phyloP scores from a whole-genome alignment of 768 basidiomycete species.

The Amanita fuliginea region DNA sequence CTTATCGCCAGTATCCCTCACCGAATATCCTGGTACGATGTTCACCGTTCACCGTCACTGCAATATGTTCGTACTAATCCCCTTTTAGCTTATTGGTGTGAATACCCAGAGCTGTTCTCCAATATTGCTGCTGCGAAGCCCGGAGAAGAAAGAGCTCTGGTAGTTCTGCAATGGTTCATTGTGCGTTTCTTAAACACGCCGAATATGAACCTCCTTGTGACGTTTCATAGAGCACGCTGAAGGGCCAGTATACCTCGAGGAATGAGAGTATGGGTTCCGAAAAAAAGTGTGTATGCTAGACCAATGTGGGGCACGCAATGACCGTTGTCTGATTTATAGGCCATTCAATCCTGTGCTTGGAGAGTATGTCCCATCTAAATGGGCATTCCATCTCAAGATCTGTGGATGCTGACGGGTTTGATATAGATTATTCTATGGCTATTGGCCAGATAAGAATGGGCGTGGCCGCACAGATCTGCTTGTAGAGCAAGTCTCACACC shows the following conservation, averaged over 20 bases:
- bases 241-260: slow-evolving; percentile 89
- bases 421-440: slow-evolving; percentile 75
- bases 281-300: slow-evolving; percentile 59
- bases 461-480: slow-evolving; percentile 76
- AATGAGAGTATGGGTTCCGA: slow-evolving; percentile 96
- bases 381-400: not conserved
- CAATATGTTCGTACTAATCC: not conserved
- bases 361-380: slow-evolving; percentile 44
- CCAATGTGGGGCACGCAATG: not conserved
- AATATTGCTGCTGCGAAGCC: slow-evolving; percentile 70
- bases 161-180: slow-evolving; percentile 94
- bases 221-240: slow-evolving; percentile 66
- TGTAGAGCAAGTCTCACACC: slow-evolving; percentile 96
- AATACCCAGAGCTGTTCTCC: slow-evolving; percentile 83
- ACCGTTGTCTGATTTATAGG: slow-evolving; percentile 25
- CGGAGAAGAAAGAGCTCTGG: slow-evolving; percentile 62
- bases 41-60: slow-evolving; percentile 1
- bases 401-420: not conserved
- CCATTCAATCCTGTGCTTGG: slow-evolving; percentile 94
- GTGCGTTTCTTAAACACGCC: slow-evolving; percentile 25
- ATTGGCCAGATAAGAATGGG: slow-evolving; percentile 67
- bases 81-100: slow-evolving; percentile 85
- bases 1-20: slow-evolving; percentile 80
- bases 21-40: slow-evolving; percentile 76
- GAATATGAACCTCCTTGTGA: not conserved